Evolutionary conservation across 2,329 filamentous ascomycete genomes (phyloP).

Genomic region (Stachybotrys elegans): DNA sequence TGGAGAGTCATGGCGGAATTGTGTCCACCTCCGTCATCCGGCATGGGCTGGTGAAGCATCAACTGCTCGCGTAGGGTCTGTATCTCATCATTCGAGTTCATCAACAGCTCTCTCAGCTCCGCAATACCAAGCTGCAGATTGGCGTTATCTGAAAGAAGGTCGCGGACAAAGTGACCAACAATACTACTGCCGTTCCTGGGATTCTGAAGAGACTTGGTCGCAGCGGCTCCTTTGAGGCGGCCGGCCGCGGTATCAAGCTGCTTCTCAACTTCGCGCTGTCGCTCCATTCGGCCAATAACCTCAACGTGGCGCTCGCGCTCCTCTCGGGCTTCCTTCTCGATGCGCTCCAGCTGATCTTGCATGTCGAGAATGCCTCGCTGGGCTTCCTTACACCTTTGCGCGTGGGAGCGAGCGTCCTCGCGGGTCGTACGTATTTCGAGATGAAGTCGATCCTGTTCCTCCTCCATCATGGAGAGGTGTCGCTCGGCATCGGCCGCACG

Average conservation of each 20-base stretch:
- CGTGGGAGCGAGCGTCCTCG: slow-evolving; percentile 71
- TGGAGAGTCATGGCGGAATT: slow-evolving; percentile 52
- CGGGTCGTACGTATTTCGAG: slow-evolving; percentile 60
- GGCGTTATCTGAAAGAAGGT: slow-evolving; percentile 91
- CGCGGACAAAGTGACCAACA: slow-evolving; percentile 93
- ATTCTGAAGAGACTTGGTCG: slow-evolving; percentile 57
- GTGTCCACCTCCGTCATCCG: slow-evolving; percentile 31
- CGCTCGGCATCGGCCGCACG: slow-evolving; percentile 75
- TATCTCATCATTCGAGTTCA: slow-evolving; percentile 91
- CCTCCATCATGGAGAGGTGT: slow-evolving; percentile 73
- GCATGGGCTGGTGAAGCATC: slow-evolving; percentile 67
- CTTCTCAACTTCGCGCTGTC: slow-evolving; percentile 73
- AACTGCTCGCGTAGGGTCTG: slow-evolving; percentile 80
- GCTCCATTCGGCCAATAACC: slow-evolving; percentile 76
- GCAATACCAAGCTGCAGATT: slow-evolving; percentile 88
- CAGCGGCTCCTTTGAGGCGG: slow-evolving; percentile 75
- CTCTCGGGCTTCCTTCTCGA: slow-evolving; percentile 76
- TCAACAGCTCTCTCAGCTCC: slow-evolving; percentile 84
- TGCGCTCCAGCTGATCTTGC: slow-evolving; percentile 81
- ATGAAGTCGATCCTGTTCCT: slow-evolving; percentile 72
- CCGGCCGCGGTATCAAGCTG: slow-evolving; percentile 77
- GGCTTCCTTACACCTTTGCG: slow-evolving; percentile 80
- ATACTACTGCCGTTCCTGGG: slow-evolving; percentile 60
- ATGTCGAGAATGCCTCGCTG: slow-evolving; percentile 74
- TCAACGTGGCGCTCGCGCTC: slow-evolving; percentile 80